Conservation (phyloP, 2,329 filamentous ascomycete species). For the Neofusicoccum sp. region DNA sequence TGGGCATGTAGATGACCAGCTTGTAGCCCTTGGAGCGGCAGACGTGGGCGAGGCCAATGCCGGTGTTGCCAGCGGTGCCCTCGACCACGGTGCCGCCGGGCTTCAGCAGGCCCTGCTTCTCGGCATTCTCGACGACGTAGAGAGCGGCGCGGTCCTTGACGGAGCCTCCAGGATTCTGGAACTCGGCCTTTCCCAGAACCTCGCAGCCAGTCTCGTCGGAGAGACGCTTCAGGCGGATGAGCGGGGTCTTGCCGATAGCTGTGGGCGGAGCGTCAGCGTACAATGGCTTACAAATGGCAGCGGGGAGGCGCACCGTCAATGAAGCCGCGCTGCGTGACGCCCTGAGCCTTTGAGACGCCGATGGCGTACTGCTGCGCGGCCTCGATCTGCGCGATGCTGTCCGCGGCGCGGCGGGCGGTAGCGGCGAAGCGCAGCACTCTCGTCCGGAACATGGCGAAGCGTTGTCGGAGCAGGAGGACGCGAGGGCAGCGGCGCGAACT, state of each 20-base stretch:
- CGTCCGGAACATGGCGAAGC: slow-evolving; percentile 63
- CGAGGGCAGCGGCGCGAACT: background rate
- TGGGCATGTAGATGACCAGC: slow-evolving; percentile 98
- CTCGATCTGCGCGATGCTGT: slow-evolving; percentile 47
- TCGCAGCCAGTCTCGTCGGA: slow-evolving; percentile 92
- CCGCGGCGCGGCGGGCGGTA: slow-evolving; percentile 53
- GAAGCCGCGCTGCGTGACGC: slow-evolving; percentile 69
- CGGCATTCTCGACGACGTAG: slow-evolving; percentile 90
- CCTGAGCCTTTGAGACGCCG: slow-evolving; percentile 75
- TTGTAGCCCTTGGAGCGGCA: slow-evolving; percentile 90
- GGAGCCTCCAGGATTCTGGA: slow-evolving; percentile 95
- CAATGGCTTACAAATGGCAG: background rate
- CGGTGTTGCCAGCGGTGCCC: slow-evolving; percentile 95
- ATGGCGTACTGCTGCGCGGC: slow-evolving; percentile 61
- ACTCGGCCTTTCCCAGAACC: slow-evolving; percentile 93
- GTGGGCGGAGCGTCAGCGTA: slow-evolving; percentile 20
- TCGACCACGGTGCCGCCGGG: slow-evolving; percentile 94
- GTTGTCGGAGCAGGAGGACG: background rate
- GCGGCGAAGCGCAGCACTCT: slow-evolving; percentile 66
- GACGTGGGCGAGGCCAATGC: slow-evolving; percentile 95
- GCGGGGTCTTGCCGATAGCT: slow-evolving; percentile 97
- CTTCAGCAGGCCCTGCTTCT: slow-evolving; percentile 77
- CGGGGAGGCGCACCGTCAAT: slow-evolving; percentile 66
- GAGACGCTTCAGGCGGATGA: slow-evolving; percentile 84
- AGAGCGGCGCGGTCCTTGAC: slow-evolving; percentile 96